Base-by-base conservation (phyloP, 2,329 filamentous ascomycete species). In the Aspergillus melleus region DNA sequence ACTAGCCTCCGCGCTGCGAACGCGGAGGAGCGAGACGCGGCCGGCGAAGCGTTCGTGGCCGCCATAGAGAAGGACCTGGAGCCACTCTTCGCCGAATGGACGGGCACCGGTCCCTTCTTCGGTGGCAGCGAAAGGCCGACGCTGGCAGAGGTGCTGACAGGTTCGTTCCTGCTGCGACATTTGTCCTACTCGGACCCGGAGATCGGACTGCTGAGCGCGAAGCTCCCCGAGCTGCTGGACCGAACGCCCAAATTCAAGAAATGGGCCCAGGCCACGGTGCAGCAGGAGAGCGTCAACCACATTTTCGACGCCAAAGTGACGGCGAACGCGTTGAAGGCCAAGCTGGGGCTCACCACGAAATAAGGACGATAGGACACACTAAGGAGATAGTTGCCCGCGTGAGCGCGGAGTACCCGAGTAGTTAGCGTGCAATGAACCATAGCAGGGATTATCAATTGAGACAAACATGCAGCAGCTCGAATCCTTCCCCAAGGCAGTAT, bases 11-110 rank as follows among this genome's bases (percentile, higher is more conserved):
- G 79, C 5, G 77, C 83, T 0, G 77, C 80, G 51, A 70, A 72
- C 16, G 74, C 81, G 1, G 81, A 77, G 6, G 86, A 87, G 51
- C 79, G 80, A 5, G 79, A 83, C 1, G 76, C 76, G 2, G 70
- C 83, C 3, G 78, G 74, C 0, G 75, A 82, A 22, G 82, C 82
- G 9, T 77, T 86, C n/a, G 77, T 89, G 3, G 80, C 79, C 1
- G 79, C 79, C 1, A 76, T 90, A 1, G 79, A 81, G 55, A 91
- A 89, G 77, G 90, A 94, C 68, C 77, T 95, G 57, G 91, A 93
- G 76, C 90, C 90, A 1, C 76, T 91, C 42, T 77, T 96, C 26
- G 68, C 2, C 78, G 81, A 42, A 36, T 56, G 24, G 11, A 39
- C 24, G 11, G 57, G 55, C 81, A 81, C 0, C 46, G 74, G 74